Evolutionary conservation across 2,329 filamentous ascomycete species (phyloP).

Genomic region (Lecanoromycetidae sp.): DNA sequence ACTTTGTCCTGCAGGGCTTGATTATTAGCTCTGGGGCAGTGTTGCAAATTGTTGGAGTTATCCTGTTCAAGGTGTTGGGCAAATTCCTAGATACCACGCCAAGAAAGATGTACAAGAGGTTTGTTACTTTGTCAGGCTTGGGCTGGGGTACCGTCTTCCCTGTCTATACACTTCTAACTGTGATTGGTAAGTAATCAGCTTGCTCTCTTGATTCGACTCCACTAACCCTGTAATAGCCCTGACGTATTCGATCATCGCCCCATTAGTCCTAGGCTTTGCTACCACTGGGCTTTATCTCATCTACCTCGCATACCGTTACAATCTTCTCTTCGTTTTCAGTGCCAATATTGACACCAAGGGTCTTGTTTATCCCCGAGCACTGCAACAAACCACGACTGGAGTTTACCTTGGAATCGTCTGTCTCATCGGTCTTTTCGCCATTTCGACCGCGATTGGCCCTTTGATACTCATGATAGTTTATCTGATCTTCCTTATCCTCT

Average conservation of each 20-base stretch:
- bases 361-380: conserved; percentile 70
- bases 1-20: conserved; percentile 86
- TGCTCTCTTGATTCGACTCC: not conserved
- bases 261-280: conserved; percentile 71
- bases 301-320: conserved; percentile 82
- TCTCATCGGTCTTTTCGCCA: conserved; percentile 71
- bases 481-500: conserved; percentile 61
- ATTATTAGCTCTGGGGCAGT: conserved; percentile 63
- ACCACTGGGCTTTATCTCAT: conserved; percentile 67
- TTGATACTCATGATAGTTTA: conserved; percentile 65
- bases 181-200: conserved; percentile 50
- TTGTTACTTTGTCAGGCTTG: conserved; percentile 59
- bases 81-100: conserved; percentile 66
- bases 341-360: conserved; percentile 77
- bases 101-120: conserved; percentile 65
- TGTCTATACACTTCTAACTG: conserved; percentile 66
- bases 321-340: conserved; percentile 76
- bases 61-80: conserved; percentile 63
- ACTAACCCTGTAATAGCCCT: conserved; percentile 45
- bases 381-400: conserved; percentile 75
- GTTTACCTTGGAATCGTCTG: conserved; percentile 74
- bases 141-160: conserved; percentile 79
- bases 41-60: conserved; percentile 60
- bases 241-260: conserved; percentile 76
- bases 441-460: conserved; percentile 54